Conservation (phyloP, 805 yeast species). For the Vanderwaltozyma tropicalis region DNA sequence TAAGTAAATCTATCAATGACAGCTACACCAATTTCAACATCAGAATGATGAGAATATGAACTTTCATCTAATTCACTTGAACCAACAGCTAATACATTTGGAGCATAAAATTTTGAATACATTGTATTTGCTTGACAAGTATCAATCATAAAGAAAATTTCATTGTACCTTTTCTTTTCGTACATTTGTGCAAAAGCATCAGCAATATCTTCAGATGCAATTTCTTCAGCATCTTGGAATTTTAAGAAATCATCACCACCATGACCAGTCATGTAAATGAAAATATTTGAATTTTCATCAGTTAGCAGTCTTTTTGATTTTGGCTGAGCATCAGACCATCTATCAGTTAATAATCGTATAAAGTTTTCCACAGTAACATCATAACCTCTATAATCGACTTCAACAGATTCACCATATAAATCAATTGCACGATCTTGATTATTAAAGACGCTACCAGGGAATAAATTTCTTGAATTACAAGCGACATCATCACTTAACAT, state of each 20-base stretch:
- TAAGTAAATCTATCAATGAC: constrained; percentile 95
- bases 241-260: constrained; percentile 97
- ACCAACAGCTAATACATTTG: constrained; percentile 87
- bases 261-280: constrained; percentile 94
- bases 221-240: constrained; percentile 97
- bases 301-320: constrained; percentile 82
- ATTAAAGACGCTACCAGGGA: constrained; percentile 92
- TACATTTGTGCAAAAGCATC: constrained; percentile 97
- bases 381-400: constrained; percentile 94
- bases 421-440: constrained; percentile 88
- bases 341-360: constrained; percentile 81
- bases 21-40: constrained; percentile 92
- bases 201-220: constrained; percentile 89
- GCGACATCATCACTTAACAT: constrained; percentile 97
- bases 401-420: constrained; percentile 86
- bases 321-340: constrained; percentile 94
- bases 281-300: constrained; percentile 88
- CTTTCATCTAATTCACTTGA: constrained; percentile 81
- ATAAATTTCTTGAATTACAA: constrained; percentile 90
- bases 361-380: constrained; percentile 97
- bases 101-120: constrained; percentile 87
- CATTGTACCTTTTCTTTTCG: constrained; percentile 90
- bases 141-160: constrained; percentile 93
- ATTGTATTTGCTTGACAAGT: constrained; percentile 98
- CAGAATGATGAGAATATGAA: constrained; percentile 92